phyloP scores from a whole-genome alignment of 129 eudicot genomes.

The Tagetes patula region DNA sequence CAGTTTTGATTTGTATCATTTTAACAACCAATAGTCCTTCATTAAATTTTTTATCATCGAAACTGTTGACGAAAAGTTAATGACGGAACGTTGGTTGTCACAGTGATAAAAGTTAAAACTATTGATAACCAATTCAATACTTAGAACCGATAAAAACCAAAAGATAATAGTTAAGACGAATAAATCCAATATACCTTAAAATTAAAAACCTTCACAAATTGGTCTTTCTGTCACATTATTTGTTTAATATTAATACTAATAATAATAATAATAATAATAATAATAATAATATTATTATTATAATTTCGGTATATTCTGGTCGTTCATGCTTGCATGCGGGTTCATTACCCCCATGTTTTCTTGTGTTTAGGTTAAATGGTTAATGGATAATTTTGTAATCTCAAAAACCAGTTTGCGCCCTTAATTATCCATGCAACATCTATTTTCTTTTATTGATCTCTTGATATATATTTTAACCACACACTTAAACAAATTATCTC shows the following conservation, averaged over 20 bases:
- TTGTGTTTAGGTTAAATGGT: conserved; percentile 8
- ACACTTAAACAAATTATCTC: not conserved
- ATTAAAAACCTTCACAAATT: conserved; percentile 24
- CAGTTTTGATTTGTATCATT: too few relatives aligned
- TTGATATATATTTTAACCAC: not conserved
- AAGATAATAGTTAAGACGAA: too few relatives aligned
- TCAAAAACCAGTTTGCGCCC: not conserved
- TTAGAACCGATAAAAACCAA: too few relatives aligned
- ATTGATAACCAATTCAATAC: too few relatives aligned
- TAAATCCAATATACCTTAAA: too few relatives aligned
- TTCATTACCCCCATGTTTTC: conserved; percentile 34
- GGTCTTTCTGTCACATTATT: conserved; percentile 1
- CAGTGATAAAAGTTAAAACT: too few relatives aligned
- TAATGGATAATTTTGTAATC: not conserved
- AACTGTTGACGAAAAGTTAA: too few relatives aligned
- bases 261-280: too few relatives aligned
- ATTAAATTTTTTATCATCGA: too few relatives aligned
- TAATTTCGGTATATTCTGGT: conserved; percentile 6
- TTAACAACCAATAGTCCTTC: too few relatives aligned
- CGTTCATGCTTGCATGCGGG: conserved; percentile 40
- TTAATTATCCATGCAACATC: conserved; percentile 1
- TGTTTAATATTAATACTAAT: not conserved
- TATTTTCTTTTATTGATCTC: not conserved
- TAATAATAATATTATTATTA: not conserved
- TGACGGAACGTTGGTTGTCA: too few relatives aligned